Conservation (phyloP, 345 rosid genomes). For the Kandelia obovata region DNA sequence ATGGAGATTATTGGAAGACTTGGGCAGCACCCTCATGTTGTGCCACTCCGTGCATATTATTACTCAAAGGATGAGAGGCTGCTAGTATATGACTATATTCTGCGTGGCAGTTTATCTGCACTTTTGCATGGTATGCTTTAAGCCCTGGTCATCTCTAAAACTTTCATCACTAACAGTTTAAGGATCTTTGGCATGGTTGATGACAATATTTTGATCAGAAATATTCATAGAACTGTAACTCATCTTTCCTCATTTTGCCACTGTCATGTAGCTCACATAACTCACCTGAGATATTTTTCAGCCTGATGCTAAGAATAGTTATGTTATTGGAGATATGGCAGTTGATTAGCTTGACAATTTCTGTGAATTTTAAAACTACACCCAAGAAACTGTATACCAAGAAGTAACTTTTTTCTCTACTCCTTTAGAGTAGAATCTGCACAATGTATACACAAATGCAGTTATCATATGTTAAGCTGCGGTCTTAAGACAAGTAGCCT, state of each 20-base stretch:
- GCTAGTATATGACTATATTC: slow-evolving; percentile 62
- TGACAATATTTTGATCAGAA: not conserved
- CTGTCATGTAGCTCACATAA: not conserved
- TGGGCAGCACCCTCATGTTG: slow-evolving; percentile 63
- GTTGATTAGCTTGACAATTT: too few species aligned
- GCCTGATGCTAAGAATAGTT: too few species aligned
- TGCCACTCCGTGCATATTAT: slow-evolving; percentile 82
- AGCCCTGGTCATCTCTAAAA: not conserved
- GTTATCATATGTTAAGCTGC: not conserved
- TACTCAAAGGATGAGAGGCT: slow-evolving; percentile 91
- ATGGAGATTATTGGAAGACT: slow-evolving; percentile 73
- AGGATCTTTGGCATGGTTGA: not conserved
- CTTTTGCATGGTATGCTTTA: slow-evolving; percentile 64
- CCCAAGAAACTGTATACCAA: too few species aligned
- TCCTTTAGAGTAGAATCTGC: not conserved
- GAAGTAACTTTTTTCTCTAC: not conserved
- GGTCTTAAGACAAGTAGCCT: not conserved
- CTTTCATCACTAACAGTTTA: not conserved
- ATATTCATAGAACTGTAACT: not conserved
- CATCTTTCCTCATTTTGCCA: not conserved
- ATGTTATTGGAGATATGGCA: too few species aligned
- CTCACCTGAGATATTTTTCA: too few species aligned
- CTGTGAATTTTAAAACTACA: too few species aligned
- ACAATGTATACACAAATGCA: not conserved
- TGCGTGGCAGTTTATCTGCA: slow-evolving; percentile 57